Base-by-base conservation (phyloP, 345 rosid genomes). In the Salix caprea region DNA sequence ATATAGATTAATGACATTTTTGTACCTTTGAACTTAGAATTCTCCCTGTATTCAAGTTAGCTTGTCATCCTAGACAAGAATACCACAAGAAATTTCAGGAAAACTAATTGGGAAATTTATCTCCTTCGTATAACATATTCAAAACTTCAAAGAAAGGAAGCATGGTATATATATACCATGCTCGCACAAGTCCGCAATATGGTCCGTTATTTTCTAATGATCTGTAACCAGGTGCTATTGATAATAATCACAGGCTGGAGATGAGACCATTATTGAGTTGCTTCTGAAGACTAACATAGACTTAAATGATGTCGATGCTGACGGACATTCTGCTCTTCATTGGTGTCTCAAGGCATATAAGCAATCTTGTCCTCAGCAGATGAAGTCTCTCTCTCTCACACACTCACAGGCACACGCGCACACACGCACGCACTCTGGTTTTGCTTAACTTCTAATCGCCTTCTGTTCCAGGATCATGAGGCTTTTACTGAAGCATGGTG, bases 281-380 rank as follows among this genome's bases (percentile, higher is more conserved):
- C 90, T 91, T 78, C 72, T 93, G 76, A 88, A 90, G 86, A 85
- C 87, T 32, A 80, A 84, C 81, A 77, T 81, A 10, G 87, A 89
- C 72, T 77, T 90, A 37, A 89, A 89, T 62, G 97, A 86, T 65
- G 85, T 77, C 40, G 93, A 93, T 85, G 82, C 87, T 74, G 91
- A 91, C 37, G 97, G 92, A 52, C 89, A 90, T 81, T 72, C 95
- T 80, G 91, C 92, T 30, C 91, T 93, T 77, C 97, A 89, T 72
- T 93, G 93, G 80, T 86, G 87, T 77, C 82, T 93, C 66, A 89
- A 84, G 85, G 84, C 88, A 39, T 79, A 88, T 16, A 85, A 85
- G 82, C 84, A 81, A 82, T 80, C 91, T 11, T 82, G 77, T 82
- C 83, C 85, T 68, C 86, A 88, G 80, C 93, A 89, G 79, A 85